phyloP scores from a whole-genome alignment of 805 yeast species.

The Metschnikowia henanensis region DNA sequence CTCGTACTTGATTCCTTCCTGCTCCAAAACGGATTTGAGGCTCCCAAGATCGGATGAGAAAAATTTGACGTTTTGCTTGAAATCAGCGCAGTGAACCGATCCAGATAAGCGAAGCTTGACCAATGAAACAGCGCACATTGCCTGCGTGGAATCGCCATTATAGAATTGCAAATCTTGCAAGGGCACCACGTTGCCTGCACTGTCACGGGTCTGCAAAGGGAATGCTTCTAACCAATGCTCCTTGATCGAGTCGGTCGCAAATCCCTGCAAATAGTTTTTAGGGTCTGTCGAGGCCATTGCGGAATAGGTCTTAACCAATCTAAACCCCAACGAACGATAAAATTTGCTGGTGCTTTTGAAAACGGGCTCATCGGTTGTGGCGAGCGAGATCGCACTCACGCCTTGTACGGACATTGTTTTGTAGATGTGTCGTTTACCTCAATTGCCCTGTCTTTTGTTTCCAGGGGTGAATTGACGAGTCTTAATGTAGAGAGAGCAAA shows the following conservation, averaged over 20 bases:
- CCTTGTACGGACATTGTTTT: constrained; percentile 21
- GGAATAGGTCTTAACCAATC: constrained; percentile 56
- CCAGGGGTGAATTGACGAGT: neutral
- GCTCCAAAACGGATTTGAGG: constrained; percentile 21
- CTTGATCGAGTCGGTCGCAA: constrained; percentile 62
- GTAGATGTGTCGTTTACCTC: neutral
- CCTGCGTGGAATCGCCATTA: constrained; percentile 35
- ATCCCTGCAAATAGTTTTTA: constrained; percentile 44
- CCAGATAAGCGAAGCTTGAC: constrained; percentile 37
- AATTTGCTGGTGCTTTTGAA: constrained; percentile 53
- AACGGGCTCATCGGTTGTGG: constrained; percentile 48
- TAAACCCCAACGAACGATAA: constrained; percentile 62
- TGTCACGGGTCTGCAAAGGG: constrained; percentile 46
- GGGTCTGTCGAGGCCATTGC: constrained; percentile 38
- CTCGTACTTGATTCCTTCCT: constrained; percentile 6
- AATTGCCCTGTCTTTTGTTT: neutral
- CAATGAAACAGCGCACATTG: constrained; percentile 28
- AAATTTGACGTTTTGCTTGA: constrained; percentile 26
- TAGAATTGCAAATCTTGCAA: constrained; percentile 43
- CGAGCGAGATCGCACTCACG: constrained; percentile 60
- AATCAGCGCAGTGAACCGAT: constrained; percentile 9
- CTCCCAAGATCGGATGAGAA: constrained; percentile 31
- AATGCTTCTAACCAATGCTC: constrained; percentile 76
- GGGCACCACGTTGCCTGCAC: constrained; percentile 35
- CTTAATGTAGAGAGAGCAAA: constrained; percentile 4